Evolutionary conservation across 1,284 basidiomycete genomes (phyloP), one percentile per base, ranked within the genome.

Genomic region (Apiotrichum laibachii): DNA sequence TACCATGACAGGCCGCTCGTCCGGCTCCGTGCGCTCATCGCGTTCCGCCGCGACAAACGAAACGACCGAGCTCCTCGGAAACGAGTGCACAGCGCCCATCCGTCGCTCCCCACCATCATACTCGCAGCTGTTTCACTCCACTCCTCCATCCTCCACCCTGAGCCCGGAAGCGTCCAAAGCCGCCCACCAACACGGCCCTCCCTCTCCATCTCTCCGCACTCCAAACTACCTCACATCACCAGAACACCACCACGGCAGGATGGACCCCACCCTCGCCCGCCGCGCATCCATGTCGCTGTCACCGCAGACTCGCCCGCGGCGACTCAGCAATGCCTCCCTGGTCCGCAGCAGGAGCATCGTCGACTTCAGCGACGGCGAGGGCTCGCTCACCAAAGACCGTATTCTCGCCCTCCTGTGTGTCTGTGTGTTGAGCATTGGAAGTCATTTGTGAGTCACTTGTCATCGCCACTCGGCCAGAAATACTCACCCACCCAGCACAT

Each of bases 381-480:
- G 54, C 6, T 7, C 15, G 19, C 35, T 59, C 5, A 53, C 37
- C 40, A 44, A 55, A n/a, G 51, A 53, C 19, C 52, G 63, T 13
- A 35, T 59, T 0, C 47, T 62, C 26, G 88, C 88, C 10, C 79
- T 90, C 9, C 70, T 88, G 2, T 88, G 87, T 63, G 87, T 87
- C 26, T 89, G 88, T 69, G 85, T 84, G 46, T 74, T 90, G 66
- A 88, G 86, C 63, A 79, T 89, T 45, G 88, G 88, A 26, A 85
- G 84, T 62, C 88, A 89, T 70, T 90, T 88, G 87, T 88, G 67
- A 60, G 84, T 77, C 39, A 44, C 39, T 31, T 40, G 19, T 11
- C 4, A 18, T 18, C 43, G n/a, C 43, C 19, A 10, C n/a, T n/a
- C 10, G 5, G 43, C 43, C 11, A 11, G 10, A 13, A 8, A n/a